Conservation (phyloP, 164 flowering plant genomes). For the Aristolochia californica region DNA sequence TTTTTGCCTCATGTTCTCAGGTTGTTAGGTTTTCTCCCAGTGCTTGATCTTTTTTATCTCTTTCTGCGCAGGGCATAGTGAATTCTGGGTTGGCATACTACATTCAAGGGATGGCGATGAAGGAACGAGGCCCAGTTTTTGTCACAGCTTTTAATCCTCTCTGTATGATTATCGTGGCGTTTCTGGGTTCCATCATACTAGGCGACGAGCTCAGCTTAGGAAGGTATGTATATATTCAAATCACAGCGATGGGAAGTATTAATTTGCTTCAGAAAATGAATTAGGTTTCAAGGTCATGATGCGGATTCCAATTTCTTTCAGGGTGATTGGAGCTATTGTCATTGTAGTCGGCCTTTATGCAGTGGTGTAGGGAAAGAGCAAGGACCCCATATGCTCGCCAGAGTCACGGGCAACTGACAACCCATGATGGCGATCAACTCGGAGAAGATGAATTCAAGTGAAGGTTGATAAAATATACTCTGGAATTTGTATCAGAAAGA, state of each 20-base stretch:
- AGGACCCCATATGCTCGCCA: conserved; percentile 17
- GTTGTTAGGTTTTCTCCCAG: too few relatives aligned
- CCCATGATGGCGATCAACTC: conserved; percentile 14
- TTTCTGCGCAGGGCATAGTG: conserved; percentile 52
- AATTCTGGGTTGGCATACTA: conserved; percentile 82
- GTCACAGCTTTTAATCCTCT: too few relatives aligned
- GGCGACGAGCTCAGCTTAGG: too few relatives aligned
- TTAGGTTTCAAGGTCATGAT: too few relatives aligned
- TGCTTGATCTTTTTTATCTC: too few relatives aligned
- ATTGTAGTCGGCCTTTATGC: conserved; percentile 46
- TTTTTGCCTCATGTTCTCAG: too few relatives aligned
- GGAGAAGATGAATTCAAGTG: neutral
- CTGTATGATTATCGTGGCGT: too few relatives aligned
- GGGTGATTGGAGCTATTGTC: conserved; percentile 40
- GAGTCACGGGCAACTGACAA: conserved; percentile 1
- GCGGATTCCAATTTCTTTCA: conserved; percentile 6
- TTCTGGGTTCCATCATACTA: too few relatives aligned
- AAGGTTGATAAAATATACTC: too few relatives aligned
- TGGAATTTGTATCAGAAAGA: too few relatives aligned
- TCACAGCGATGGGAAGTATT: neutral
- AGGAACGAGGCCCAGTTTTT: too few relatives aligned
- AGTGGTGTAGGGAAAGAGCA: conserved; percentile 59
- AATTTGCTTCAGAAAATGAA: neutral
- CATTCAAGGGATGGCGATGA: conserved; percentile 63
- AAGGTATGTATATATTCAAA: conserved; percentile 32